These are phyloP conservation scores for Solanum chilense DNA, from an alignment of 257 asterid genomes.

Conservation along the genomic window DNA sequence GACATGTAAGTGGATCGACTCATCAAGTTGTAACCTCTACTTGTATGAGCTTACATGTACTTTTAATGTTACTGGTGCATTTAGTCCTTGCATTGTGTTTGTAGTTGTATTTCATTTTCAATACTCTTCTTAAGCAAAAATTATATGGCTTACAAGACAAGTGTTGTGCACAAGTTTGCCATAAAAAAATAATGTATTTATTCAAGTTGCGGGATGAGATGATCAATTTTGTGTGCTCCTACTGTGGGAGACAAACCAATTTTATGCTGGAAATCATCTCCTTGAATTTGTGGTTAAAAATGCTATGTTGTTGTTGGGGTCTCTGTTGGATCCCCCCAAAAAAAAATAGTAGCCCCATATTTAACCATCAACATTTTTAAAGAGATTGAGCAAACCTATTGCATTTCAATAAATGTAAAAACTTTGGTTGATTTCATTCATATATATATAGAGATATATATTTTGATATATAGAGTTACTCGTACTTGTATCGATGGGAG, in stretches of 20 bases:
- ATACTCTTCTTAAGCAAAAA: neutral
- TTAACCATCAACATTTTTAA: neutral
- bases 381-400: neutral
- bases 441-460: rapidly evolving
- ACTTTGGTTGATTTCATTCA: neutral
- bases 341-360: neutral
- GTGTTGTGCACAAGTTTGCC: neutral
- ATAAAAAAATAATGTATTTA: neutral
- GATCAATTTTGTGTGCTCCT: neutral
- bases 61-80: neutral
- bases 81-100: neutral
- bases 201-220: neutral
- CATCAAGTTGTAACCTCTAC: neutral
- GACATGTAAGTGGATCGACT: neutral
- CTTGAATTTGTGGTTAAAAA: neutral
- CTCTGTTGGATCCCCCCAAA: neutral
- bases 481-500: neutral
- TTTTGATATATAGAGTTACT: neutral
- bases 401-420: neutral
- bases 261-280: neutral
- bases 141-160: neutral
- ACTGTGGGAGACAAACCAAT: neutral
- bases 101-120: neutral
- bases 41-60: neutral
- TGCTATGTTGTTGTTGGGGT: neutral